A percentile compares a stretch with the other conserved stretches of the same genome.
These are phyloP conservation scores for Pelargonium cotyledonis DNA, from an alignment of 441 rosid genomes.

Conservation along the genomic window DNA sequence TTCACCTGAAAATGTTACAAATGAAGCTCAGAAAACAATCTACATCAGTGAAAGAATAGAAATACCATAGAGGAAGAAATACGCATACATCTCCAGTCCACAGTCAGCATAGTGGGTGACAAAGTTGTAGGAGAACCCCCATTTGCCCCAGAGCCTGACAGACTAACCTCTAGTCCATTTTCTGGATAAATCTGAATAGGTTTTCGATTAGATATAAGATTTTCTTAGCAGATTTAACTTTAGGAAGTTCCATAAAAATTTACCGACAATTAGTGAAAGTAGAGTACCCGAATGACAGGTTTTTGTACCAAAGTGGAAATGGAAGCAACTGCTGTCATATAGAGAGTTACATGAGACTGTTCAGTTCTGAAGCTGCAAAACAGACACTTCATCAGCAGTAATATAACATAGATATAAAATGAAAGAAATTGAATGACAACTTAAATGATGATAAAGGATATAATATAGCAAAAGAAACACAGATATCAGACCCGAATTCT, in stretches of 20 bases:
- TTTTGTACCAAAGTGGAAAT: constrained; percentile 55
- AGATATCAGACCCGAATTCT: constrained; percentile 53
- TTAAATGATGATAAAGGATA: neutral
- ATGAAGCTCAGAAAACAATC: constrained; percentile 18
- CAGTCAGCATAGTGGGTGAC: constrained; percentile 60
- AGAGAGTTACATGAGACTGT: constrained; percentile 66
- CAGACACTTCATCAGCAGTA: neutral
- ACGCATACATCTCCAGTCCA: constrained; percentile 79
- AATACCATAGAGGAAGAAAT: constrained; percentile 1
- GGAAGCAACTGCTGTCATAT: constrained; percentile 83
- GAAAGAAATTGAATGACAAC: constrained; percentile 8
- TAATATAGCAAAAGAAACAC: constrained; percentile 5
- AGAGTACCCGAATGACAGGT: constrained; percentile 55
- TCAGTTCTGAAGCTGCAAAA: constrained; percentile 66
- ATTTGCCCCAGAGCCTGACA: constrained; percentile 59
- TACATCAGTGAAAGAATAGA: constrained; percentile 3
- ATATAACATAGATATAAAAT: neutral
- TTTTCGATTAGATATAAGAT: neutral
- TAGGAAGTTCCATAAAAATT: constrained; percentile 7
- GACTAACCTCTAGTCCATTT: constrained; percentile 50
- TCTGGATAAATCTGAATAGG: constrained; percentile 57
- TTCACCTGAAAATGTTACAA: constrained; percentile 47
- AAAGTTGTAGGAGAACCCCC: constrained; percentile 77
- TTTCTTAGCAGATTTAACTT: constrained; percentile 12
- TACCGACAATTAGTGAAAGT: constrained; percentile 7